phyloP scores from a whole-genome alignment of 75 land plant species.

The Picea sitchensis region DNA sequence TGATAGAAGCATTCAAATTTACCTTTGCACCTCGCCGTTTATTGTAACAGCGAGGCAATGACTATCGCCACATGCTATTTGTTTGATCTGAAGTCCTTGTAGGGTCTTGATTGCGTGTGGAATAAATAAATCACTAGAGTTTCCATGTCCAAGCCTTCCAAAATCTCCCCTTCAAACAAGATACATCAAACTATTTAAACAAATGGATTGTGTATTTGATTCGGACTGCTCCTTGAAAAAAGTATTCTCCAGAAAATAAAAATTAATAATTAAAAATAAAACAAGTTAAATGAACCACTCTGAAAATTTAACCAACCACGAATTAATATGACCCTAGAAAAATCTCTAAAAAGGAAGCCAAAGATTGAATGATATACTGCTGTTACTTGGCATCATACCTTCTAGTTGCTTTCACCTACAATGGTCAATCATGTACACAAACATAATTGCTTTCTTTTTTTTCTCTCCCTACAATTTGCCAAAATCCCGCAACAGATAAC shows the following conservation, averaged over 20 bases:
- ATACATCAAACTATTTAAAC: conserved; percentile 6
- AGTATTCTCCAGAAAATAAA: neutral
- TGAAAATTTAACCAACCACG: neutral
- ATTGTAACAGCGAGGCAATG: conserved; percentile 89
- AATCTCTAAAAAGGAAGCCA: neutral
- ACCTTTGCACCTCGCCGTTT: conserved; percentile 89
- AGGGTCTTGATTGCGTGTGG: conserved; percentile 86
- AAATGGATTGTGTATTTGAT: neutral
- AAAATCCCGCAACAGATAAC: too few relatives aligned
- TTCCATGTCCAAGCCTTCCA: conserved; percentile 97
- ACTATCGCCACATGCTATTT: conserved; percentile 98
- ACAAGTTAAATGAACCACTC: neutral
- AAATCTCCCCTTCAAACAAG: conserved; percentile 84
- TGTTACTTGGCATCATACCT: neutral
- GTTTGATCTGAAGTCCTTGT: conserved; percentile 71
- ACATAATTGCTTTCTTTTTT: too few relatives aligned
- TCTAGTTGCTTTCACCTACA: too few relatives aligned
- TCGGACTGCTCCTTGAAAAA: neutral
- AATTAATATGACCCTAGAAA: neutral
- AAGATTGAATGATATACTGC: neutral
- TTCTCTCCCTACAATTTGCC: too few relatives aligned
- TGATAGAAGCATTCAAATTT: neutral
- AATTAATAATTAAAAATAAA: neutral
- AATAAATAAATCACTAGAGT: conserved; percentile 93
- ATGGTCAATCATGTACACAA: too few relatives aligned